A percentile compares a stretch with the other conserved stretches of the same genome.
phyloP scores from a whole-genome alignment of 805 yeast species.

The Ogataea minuta region DNA sequence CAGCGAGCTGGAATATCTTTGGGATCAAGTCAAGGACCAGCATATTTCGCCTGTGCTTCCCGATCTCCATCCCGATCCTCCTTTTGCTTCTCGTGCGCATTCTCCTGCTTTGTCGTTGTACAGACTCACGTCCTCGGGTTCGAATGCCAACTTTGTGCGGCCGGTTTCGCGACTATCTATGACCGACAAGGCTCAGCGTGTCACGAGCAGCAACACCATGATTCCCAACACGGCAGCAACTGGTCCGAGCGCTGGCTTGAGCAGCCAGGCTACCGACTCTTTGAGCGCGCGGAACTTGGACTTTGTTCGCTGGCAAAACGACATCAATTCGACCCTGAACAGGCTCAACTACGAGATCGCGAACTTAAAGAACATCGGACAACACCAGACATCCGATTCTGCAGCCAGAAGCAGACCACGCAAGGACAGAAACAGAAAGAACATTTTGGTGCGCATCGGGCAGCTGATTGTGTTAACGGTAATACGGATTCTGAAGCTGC shows the following conservation, averaged over 20 bases:
- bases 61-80: conserved; percentile 13
- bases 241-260: conserved; percentile 11
- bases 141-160: conserved; percentile 27
- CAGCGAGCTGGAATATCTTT: conserved; percentile 64
- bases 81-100: conserved; percentile 24
- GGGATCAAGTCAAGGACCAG: conserved; percentile 57
- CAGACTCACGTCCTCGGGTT: conserved; percentile 32
- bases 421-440: conserved; percentile 5
- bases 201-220: conserved; percentile 21
- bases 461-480: conserved; percentile 11
- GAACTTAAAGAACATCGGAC: conserved; percentile 18
- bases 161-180: conserved; percentile 32
- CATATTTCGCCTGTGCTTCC: conserved; percentile 22
- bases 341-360: conserved; percentile 43
- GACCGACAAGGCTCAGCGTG: conserved; percentile 16
- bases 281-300: conserved; percentile 34
- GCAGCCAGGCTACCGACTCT: conserved; percentile 14
- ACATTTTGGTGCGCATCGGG: conserved; percentile 6
- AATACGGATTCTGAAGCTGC: conserved; percentile 9
- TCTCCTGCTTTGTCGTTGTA: conserved; percentile 36
- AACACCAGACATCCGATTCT: conserved; percentile 8
- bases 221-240: conserved; percentile 14
- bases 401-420: neutral
- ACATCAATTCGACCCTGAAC: conserved; percentile 46
- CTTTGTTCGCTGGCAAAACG: conserved; percentile 52